These are phyloP conservation scores for Gracilariopsis chorda DNA, from an alignment of 23 red algal genomes.

Conservation along the genomic window DNA sequence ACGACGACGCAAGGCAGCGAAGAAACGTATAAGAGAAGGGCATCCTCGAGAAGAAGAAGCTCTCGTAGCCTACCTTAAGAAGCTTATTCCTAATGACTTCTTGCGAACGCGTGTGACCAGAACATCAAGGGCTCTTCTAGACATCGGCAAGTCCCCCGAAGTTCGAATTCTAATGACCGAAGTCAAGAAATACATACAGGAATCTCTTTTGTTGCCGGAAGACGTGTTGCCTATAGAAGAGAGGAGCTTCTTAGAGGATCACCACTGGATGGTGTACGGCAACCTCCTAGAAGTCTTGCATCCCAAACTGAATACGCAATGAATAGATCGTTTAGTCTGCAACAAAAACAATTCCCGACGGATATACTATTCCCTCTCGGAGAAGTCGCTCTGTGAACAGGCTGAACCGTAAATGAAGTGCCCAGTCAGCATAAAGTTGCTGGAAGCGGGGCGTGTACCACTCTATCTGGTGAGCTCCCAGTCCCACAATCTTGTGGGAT, in stretches of 20 bases:
- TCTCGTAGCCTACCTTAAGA: slow-evolving; percentile 24
- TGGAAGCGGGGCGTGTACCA: no score
- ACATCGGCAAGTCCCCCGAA: not conserved
- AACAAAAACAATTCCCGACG: no score
- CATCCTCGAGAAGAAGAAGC: slow-evolving; percentile 44
- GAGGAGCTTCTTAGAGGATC: not conserved
- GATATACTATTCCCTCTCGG: no score
- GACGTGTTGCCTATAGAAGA: slow-evolving; percentile 8
- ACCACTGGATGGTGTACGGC: not conserved
- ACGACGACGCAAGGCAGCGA: slow-evolving; percentile 27
- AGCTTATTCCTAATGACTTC: slow-evolving; percentile 11
- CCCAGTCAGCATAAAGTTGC: no score
- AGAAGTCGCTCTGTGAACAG: no score
- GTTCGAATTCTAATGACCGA: not conserved
- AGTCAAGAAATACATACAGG: not conserved
- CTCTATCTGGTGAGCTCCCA: no score
- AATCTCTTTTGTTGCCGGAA: slow-evolving; percentile 8
- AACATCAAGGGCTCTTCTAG: not conserved
- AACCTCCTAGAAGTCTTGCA: not conserved
- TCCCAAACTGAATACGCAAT: not conserved
- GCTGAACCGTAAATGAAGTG: no score
- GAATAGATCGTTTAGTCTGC: no score
- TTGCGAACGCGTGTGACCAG: not conserved
- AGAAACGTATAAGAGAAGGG: slow-evolving; percentile 48
- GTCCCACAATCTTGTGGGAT: no score